phyloP scores from a whole-genome alignment of 2,329 filamentous ascomycete species.

The Stagonosporopsis chrysanthemi region DNA sequence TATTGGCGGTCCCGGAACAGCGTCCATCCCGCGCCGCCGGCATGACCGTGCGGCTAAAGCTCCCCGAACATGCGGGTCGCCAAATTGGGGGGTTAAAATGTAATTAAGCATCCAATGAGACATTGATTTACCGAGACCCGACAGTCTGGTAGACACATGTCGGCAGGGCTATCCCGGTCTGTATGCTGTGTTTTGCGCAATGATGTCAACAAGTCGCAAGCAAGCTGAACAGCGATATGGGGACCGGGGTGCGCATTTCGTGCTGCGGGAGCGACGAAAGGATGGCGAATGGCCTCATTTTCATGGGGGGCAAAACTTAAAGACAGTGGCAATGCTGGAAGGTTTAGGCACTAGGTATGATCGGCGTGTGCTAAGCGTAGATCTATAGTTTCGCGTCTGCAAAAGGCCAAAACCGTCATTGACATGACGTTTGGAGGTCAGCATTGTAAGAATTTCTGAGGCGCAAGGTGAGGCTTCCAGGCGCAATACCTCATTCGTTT shows the following conservation, averaged over 20 bases:
- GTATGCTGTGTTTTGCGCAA: conserved; percentile 8
- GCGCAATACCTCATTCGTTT: neutral
- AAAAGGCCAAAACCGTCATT: conserved; percentile 24
- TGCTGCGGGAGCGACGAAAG: conserved; percentile 15
- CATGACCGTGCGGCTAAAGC: conserved; percentile 20
- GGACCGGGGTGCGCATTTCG: conserved; percentile 1
- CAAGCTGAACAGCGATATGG: conserved; percentile 16
- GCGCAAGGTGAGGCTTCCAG: conserved; percentile 2
- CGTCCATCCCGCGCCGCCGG: conserved; percentile 18
- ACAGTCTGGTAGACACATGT: conserved; percentile 5
- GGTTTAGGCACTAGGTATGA: conserved; percentile 15
- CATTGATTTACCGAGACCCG: neutral
- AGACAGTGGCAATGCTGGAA: conserved; percentile 1
- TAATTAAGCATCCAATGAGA: conserved; percentile 12
- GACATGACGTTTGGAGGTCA: conserved; percentile 27
- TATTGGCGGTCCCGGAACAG: conserved; percentile 13
- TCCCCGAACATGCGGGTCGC: conserved; percentile 20
- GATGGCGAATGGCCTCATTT: conserved; percentile 27
- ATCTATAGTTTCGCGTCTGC: conserved; percentile 25
- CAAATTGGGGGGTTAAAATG: conserved; percentile 8
- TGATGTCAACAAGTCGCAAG: conserved; percentile 12
- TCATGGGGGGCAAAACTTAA: conserved; percentile 15
- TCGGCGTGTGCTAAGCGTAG: conserved; percentile 26
- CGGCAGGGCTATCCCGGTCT: conserved; percentile 5
- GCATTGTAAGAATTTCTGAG: conserved; percentile 6